Base-by-base conservation (phyloP, 176 grass and related monocot genomes). In the Rhynchospora tenuis region DNA sequence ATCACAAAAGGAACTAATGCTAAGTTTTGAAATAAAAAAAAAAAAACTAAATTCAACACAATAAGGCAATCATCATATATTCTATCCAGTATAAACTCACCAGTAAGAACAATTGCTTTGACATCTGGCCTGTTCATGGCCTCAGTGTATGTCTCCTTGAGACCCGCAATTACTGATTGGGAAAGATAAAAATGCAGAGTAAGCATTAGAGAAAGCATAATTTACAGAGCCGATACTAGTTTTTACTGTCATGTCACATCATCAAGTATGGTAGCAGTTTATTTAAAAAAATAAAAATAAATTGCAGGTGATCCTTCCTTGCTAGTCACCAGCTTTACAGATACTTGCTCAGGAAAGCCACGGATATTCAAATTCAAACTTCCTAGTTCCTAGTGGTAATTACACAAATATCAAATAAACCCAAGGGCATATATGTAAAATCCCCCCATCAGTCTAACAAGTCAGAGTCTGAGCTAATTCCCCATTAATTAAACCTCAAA, bases 81-180 rank as follows among this genome's bases (percentile, higher is more conserved):
- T 3, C 43, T 50, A 28, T 8, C 9, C 3, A 7, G 10, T 26
- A 27, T 29, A 68, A 59, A 59, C 89, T 88, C 54, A 99, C 91
- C 96, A 1, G 89, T 99, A 76, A 99, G 91, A 57, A 95, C 96
- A 77, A 99, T 85, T 51, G 96, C 96, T 88, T 95, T 95, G 67
- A 99, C 89, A 75, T 99, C 93, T 79, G 84, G 80, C 26, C 89
- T 88, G 22, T 52, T 72, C 60, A 90, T 82, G 28, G 91, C 96
- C 80, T 95, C 93, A 1, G 80, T 26, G 70, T 99, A 95, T 74
- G 90, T 95, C 28, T 99, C 91, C 88, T 99, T 95, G 63, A 99
- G 79, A 54, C 96, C 89, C 9, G 51, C 54, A 84, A 99, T 90
- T 74, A 99, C 96, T 95, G 70, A 76, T 76, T 43, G 12, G 47